Base-by-base conservation (phyloP, 306 rosid genomes). In the Abrus precatorius region DNA sequence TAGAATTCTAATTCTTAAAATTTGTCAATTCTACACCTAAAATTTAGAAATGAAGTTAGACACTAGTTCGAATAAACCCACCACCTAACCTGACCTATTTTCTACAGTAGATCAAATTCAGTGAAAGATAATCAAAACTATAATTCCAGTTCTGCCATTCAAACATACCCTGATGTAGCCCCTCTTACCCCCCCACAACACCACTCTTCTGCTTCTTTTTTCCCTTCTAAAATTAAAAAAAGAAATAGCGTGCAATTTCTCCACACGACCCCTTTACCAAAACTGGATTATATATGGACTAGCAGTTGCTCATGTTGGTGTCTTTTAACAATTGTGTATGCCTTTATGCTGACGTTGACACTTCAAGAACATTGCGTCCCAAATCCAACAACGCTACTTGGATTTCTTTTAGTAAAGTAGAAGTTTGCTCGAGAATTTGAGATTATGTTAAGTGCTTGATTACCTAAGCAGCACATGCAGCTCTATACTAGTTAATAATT, bases 381-480 rank as follows among this genome's bases (percentile, higher is more conserved):
- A 33, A 33, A 63, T 34, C 69, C 69, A 63, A 36, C 34, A 41
- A 40, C 43, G 20, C 32, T 34, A 12, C 33, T 0, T 65, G 49
- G 33, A 3, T 38, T 8, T 65, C 32, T 65, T 65, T 40, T 13
- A 30, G 32, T 38, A 64, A 40, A 65, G 34, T 40, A 65, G 3
- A 40, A 14, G 52, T 7, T 63, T 36, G 47, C 30, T 47, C 28
- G 2, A 28, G 4, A 67, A 30, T 43, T 78, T 55, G 45, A 45
- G 12, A 66, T 43, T 59, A 47, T 59, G 3, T 8, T 0, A 6
- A 70, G 72, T 70, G 77, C 40, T 56, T 43, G 48, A 36, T 78
- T 67, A 68, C 68, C 67, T 78, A 44, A 69, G 59, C 69, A 43
- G 48, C 5, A 44, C 48, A 20, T 8, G 5, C 48, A 60, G 8